phyloP scores from a whole-genome alignment of 2,329 filamentous ascomycete genomes.

The Sporothrix mexicana region DNA sequence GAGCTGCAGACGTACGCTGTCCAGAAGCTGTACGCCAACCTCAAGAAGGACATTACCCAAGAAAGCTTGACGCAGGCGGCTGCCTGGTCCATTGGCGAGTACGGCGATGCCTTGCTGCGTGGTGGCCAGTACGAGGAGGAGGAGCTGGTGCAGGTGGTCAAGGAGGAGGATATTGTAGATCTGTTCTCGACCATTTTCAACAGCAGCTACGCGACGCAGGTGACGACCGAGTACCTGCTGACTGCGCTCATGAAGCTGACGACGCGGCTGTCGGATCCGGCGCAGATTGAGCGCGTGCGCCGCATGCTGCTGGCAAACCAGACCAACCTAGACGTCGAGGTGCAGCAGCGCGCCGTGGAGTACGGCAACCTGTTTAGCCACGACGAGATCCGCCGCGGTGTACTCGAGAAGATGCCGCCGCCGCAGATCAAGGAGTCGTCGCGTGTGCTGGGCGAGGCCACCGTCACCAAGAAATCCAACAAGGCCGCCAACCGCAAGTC shows the following conservation, averaged over 20 bases:
- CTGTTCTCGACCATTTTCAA: constrained; percentile 91
- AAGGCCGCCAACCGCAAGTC: constrained; percentile 75
- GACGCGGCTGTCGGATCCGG: constrained; percentile 78
- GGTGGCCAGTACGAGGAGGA: constrained; percentile 94
- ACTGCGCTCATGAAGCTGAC: constrained; percentile 95
- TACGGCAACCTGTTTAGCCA: constrained; percentile 94
- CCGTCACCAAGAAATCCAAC: constrained; percentile 64
- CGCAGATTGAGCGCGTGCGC: constrained; percentile 86
- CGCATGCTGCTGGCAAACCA: constrained; percentile 78
- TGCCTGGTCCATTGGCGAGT: constrained; percentile 98
- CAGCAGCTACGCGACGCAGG: constrained; percentile 91
- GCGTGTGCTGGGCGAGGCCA: constrained; percentile 81
- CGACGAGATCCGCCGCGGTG: constrained; percentile 84
- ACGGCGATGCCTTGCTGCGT: constrained; percentile 84
- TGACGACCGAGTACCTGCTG: constrained; percentile 93
- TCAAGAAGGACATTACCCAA: constrained; percentile 97
- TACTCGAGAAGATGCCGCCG: constrained; percentile 96
- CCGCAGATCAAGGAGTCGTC: constrained; percentile 97
- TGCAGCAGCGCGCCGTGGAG: constrained; percentile 94
- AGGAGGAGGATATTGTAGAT: constrained; percentile 88
- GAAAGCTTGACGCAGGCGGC: constrained; percentile 92
- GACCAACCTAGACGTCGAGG: constrained; percentile 89
- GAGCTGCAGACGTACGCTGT: constrained; percentile 96
- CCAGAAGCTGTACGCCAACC: constrained; percentile 86
- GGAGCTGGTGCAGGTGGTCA: constrained; percentile 79